Percentiles rank a stretch among this genome's conserved stretches.
These are phyloP conservation scores for Diaporthe sp. DNA, from an alignment of 2,329 filamentous ascomycete species.

Conservation along the genomic window DNA sequence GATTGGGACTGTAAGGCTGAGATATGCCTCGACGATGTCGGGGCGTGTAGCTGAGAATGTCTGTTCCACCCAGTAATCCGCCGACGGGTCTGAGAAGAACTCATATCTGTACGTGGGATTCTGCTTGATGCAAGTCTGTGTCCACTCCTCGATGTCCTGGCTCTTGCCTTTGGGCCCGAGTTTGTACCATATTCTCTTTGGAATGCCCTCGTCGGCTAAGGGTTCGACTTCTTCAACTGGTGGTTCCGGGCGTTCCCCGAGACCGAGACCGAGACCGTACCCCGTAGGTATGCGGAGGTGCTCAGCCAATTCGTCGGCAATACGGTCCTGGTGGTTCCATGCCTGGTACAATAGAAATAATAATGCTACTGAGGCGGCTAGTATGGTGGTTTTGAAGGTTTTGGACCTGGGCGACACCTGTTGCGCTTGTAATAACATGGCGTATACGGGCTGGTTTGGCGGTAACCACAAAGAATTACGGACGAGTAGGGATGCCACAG, in stretches of 20 bases:
- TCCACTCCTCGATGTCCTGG: constrained; percentile 47
- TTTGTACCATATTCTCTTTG: constrained; percentile 53
- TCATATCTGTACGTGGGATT: constrained; percentile 46
- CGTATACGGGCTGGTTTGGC: neutral
- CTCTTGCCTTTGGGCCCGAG: constrained; percentile 51
- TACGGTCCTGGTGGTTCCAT: constrained; percentile 15
- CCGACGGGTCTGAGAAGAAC: constrained; percentile 46
- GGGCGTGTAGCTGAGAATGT: constrained; percentile 54
- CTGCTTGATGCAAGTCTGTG: constrained; percentile 46
- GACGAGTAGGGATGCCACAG: neutral
- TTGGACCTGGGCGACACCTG: constrained; percentile 16
- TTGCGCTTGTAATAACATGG: constrained; percentile 23
- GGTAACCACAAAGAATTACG: neutral
- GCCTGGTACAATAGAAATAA: constrained; percentile 4
- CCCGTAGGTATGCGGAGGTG: neutral
- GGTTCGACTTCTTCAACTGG: neutral
- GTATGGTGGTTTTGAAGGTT: neutral
- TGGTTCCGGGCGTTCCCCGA: neutral
- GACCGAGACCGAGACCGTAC: neutral
- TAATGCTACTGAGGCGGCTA: neutral
- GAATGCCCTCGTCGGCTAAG: neutral
- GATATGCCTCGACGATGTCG: constrained; percentile 44
- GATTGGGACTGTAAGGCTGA: constrained; percentile 48
- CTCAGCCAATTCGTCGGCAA: constrained; percentile 4
- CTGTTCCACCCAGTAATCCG: constrained; percentile 70